Base-by-base conservation (phyloP, 2,329 filamentous ascomycete species). In the Penicillium sp. region DNA sequence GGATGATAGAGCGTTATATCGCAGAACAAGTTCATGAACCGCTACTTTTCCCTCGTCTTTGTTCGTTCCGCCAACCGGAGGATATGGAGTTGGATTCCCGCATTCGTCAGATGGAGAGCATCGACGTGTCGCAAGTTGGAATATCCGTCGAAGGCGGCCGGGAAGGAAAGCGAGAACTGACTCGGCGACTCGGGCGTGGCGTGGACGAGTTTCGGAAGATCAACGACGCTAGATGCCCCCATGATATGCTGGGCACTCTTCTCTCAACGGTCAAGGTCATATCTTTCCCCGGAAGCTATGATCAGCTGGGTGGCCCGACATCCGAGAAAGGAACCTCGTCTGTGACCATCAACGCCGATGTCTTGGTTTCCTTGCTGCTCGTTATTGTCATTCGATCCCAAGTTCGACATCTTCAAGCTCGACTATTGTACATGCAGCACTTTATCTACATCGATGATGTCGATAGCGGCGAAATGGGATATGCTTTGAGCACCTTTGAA, bases 391-490 rank as follows among this genome's bases (percentile, higher is more conserved):
- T 99, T 53, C 82, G 92, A 55, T 89, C 92, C 10, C 88, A 93
- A 52, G 84, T 95, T 22, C 84, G 88, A 50, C 86, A 96, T 69
- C 76, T 99, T 8, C 89, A 95, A 61, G 90, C 93, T 3, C 82
- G 92, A 16, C 75, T 99, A 39, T 78, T 87, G n/a, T 99, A 97
- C 67, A 95, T 97, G 79, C 87, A 92, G 36, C 89, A 95, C 63
- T 99, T 96, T 65, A 93, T 96, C 58, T 99, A 95, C 70, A 91
- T 95, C 42, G 93, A 97, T 61, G 93, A 99, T 71, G 90, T 99
- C 8, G 93, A 99, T 58, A 95, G 84, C 53, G 93, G 93, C 41
- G 93, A 99, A 72, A 86, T 95, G 77, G 93, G 93, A 8, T 99
- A 99, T 69, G 91, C 92, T 0, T 72, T 99, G 42, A 97, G 92